A percentile compares a stretch with the other conserved stretches of the same genome.
These are phyloP conservation scores for Cicer pinnatifidum DNA, from an alignment of 306 rosid species.

Conservation along the genomic window DNA sequence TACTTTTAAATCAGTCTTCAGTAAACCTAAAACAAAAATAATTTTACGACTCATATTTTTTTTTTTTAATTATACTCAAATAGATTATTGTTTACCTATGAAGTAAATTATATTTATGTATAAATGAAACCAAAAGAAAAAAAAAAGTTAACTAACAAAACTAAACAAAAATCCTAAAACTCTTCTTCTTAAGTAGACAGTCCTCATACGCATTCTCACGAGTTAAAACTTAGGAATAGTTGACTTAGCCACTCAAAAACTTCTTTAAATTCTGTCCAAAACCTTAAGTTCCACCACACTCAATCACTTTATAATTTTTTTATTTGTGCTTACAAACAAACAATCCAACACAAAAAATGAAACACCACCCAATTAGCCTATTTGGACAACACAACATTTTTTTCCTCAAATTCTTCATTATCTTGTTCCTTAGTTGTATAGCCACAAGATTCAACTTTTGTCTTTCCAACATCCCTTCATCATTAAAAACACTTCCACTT, in stretches of 20 bases:
- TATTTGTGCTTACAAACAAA: constrained; percentile 43
- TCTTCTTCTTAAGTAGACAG: constrained; percentile 71
- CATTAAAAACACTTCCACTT: constrained; percentile 64
- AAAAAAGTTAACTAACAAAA: no score
- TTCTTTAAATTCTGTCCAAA: constrained; percentile 71
- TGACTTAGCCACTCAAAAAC: constrained; percentile 76
- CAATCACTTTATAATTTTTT: constrained; percentile 49
- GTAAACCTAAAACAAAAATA: no score
- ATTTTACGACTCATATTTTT: no score
- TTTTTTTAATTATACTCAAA: no score
- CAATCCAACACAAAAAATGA: constrained; percentile 54
- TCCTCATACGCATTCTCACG: constrained; percentile 79
- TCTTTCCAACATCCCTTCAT: constrained; percentile 53
- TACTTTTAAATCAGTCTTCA: no score
- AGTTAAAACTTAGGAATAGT: constrained; percentile 50
- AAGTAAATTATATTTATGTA: no score
- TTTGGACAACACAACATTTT: constrained; percentile 51
- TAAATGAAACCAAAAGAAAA: constrained; percentile 16
- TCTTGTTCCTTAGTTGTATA: constrained; percentile 63
- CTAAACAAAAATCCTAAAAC: constrained; percentile 57
- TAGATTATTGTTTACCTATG: no score
- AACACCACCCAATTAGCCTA: constrained; percentile 51
- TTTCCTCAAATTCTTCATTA: constrained; percentile 55
- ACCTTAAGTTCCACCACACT: constrained; percentile 53
- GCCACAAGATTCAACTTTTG: constrained; percentile 56